Evolutionary conservation across 1,284 basidiomycete genomes (phyloP).

Genomic region (Rhizopogon parksii): DNA sequence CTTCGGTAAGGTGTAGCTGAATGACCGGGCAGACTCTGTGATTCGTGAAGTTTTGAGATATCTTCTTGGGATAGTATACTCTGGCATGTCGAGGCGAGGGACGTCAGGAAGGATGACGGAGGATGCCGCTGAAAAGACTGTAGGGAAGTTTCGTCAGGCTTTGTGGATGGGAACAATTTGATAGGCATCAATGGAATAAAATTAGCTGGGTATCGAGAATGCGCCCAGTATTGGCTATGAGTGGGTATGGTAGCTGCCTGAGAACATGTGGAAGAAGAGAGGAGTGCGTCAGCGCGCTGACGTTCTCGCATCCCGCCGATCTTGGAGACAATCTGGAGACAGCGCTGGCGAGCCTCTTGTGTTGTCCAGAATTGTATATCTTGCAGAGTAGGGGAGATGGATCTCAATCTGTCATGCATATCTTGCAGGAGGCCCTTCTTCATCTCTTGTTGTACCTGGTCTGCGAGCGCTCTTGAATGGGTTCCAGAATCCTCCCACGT

Average conservation of each 20-base stretch:
- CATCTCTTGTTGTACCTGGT: constrained; percentile 71
- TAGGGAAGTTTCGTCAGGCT: constrained; percentile 9
- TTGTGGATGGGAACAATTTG: constrained; percentile 34
- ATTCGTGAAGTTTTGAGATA: constrained; percentile 12
- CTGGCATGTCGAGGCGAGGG: constrained; percentile 43
- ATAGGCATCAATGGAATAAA: constrained; percentile 55
- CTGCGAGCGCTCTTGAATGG: constrained; percentile 56
- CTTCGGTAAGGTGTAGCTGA: background rate
- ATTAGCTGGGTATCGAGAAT: constrained; percentile 47
- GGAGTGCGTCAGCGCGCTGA: constrained; percentile 50
- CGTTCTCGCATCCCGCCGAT: constrained; percentile 64
- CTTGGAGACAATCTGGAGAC: constrained; percentile 61
- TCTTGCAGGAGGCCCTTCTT: constrained; percentile 56
- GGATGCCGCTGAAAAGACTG: background rate
- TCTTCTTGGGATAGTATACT: constrained; percentile 43
- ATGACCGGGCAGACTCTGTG: background rate
- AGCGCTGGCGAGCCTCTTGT: constrained; percentile 60
- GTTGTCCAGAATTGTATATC: constrained; percentile 73
- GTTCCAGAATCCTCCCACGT: constrained; percentile 35
- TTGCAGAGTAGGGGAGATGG: background rate
- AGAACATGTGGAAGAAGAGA: constrained; percentile 26
- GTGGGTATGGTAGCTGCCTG: background rate
- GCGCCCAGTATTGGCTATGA: constrained; percentile 45
- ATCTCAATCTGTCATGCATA: constrained; percentile 42
- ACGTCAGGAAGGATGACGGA: constrained; percentile 33